Conservation (phyloP, 208 protist genomes). For the Cochliopodium minus region DNA sequence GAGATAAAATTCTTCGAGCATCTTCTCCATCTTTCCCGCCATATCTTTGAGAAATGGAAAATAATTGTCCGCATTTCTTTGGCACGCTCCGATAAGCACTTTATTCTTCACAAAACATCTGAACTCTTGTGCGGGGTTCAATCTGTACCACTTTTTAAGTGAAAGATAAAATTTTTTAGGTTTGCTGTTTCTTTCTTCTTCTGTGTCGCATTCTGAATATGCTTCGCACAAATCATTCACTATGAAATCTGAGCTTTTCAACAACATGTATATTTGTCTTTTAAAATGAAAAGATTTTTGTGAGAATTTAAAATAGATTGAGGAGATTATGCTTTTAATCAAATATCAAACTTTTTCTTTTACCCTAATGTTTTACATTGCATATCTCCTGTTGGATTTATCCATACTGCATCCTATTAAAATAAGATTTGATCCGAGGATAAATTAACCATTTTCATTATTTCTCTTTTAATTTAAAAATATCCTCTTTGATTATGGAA, state of each 20-base stretch:
- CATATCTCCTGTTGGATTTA: slow-evolving; percentile 4
- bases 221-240: slow-evolving; percentile 20
- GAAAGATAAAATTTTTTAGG: neutral
- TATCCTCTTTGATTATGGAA: too few relatives aligned
- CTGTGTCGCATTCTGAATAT: neutral
- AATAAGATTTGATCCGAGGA: too few relatives aligned
- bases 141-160: slow-evolving; percentile 14
- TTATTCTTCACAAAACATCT: slow-evolving; percentile 25
- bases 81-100: slow-evolving; percentile 16
- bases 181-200: neutral
- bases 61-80: slow-evolving; percentile 13
- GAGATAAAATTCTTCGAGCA: too few relatives aligned
- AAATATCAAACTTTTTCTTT: too few relatives aligned
- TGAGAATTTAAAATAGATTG: too few relatives aligned
- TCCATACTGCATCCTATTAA: slow-evolving; percentile 24
- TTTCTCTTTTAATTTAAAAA: too few relatives aligned
- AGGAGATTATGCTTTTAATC: too few relatives aligned
- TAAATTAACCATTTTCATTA: too few relatives aligned
- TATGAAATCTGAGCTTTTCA: slow-evolving; percentile 26
- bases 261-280: slow-evolving; percentile 18
- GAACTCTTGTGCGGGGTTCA: slow-evolving; percentile 23
- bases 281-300: too few relatives aligned
- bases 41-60: too few relatives aligned
- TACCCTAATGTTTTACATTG: slow-evolving; percentile 11
- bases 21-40: too few relatives aligned